Evolutionary conservation across 2,329 filamentous ascomycete genomes (phyloP), one percentile per base, ranked within the genome.

Genomic region (Plectosphaerella sp.): DNA sequence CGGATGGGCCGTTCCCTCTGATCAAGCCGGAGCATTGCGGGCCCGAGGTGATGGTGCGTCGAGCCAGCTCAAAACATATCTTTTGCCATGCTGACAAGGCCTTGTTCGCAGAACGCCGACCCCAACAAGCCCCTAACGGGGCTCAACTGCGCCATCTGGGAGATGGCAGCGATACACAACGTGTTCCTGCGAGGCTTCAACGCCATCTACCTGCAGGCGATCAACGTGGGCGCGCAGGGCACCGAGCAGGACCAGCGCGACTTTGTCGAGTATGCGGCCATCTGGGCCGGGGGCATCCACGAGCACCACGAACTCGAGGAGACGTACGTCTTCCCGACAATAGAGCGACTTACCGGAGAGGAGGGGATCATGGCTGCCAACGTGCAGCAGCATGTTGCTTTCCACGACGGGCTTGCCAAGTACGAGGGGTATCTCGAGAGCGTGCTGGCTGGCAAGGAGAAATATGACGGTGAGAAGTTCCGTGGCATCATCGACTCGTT

Each of bases 241-340:
- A 47, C 55, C 16, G 50, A 59, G 5, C 48, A 58, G 18, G 64
- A 64, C 45, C 55, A 62, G 7, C 28, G 47, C 5, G 61, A 67
- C 41, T 68, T 71, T 53, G 48, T 61, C 36, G 58, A 56, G 11
- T 69, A 61, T 47, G 60, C 61, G 35, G 45, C 53, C 6, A 46
- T 58, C 9, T 67, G 63, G 59, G 51, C 47, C 41, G 16, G 54
- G 12, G 52, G 58, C 16, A 25, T 69, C 9, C 53, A 62, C 41
- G 51, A 61, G 24, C 69, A 72, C 55, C 69, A 72, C 52, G 54
- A 58, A 14, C 54, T 51, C 20, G 68, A 72, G 50, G 69, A 71
- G 56, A 54, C 53, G 15, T 36, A 50, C 11, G 57, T 68, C n/a
- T 71, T 71, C 54, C 63, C 66, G 4, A 53, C 54, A 28, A 56